phyloP scores from a whole-genome alignment of 140 eudicot species.

The Erigeron philadelphicus region DNA sequence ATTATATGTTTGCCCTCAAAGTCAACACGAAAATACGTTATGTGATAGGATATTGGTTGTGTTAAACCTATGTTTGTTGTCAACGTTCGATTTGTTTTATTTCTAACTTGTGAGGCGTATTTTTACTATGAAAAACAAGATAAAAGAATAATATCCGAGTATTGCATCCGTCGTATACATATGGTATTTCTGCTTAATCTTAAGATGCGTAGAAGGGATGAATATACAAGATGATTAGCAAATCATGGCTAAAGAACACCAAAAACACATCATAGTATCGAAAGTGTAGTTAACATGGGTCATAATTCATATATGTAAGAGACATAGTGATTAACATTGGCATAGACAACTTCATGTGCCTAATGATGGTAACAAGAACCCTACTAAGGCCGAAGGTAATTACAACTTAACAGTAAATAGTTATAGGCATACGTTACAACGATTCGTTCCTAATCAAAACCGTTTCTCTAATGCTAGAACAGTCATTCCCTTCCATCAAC shows the following conservation, averaged over 20 bases:
- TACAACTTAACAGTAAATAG: not conserved
- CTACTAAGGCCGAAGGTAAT: not conserved
- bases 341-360: conserved; percentile 27
- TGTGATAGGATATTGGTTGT: not conserved
- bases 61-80: not conserved
- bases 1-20: too few species aligned
- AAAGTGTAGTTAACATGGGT: conserved; percentile 20
- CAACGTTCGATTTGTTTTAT: not conserved
- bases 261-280: not conserved
- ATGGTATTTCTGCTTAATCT: not conserved
- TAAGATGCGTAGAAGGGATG: not conserved
- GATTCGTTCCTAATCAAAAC: conserved; percentile 12
- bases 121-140: not conserved
- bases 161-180: not conserved
- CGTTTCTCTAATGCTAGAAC: conserved; percentile 33
- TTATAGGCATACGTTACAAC: conserved; percentile 1
- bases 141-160: not conserved
- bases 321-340: conserved; percentile 21
- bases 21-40: not conserved
- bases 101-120: not conserved
- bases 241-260: not conserved
- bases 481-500: conserved; percentile 33
- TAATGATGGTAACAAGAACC: conserved; percentile 9
- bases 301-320: conserved; percentile 8
- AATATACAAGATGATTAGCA: not conserved